These are phyloP conservation scores for Exophiala calicioides DNA, from an alignment of 2,329 filamentous ascomycete species.

Conservation along the genomic window DNA sequence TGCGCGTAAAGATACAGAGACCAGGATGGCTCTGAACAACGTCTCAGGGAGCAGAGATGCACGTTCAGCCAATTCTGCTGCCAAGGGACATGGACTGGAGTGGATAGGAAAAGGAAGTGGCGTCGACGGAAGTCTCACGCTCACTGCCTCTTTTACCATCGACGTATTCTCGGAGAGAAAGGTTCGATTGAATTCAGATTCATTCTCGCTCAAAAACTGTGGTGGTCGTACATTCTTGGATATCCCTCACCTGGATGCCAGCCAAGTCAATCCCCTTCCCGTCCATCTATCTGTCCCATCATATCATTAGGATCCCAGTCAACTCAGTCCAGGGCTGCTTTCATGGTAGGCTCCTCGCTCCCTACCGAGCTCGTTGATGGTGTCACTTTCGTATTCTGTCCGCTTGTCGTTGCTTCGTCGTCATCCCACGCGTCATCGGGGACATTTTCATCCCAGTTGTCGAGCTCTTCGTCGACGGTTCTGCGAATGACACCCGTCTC, in stretches of 20 bases:
- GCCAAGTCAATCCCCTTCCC: neutral
- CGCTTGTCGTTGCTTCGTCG: conserved; percentile 40
- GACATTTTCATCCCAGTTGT: conserved; percentile 90
- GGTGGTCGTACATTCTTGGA: conserved; percentile 17
- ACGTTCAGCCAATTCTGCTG: no score
- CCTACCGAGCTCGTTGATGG: conserved; percentile 30
- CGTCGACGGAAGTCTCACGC: no score
- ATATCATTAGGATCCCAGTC: no score
- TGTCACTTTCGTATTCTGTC: conserved; percentile 32
- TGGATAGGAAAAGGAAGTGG: no score
- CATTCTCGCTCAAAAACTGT: conserved; percentile 2
- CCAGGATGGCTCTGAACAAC: no score
- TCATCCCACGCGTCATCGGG: conserved; percentile 64
- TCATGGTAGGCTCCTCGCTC: conserved; percentile 31
- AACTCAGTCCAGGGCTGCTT: conserved; percentile 28
- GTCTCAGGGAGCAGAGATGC: no score
- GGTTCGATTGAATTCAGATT: neutral
- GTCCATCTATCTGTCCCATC: neutral
- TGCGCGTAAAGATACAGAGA: no score
- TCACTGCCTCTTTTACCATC: no score
- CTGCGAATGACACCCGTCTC: conserved; percentile 35
- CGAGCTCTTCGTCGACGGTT: conserved; percentile 76
- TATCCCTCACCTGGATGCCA: conserved; percentile 5
- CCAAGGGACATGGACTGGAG: no score
- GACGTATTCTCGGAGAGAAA: neutral